These are phyloP conservation scores for Cercophora newfieldiana DNA, from an alignment of 495 filamentous ascomycete genomes.

Conservation along the genomic window DNA sequence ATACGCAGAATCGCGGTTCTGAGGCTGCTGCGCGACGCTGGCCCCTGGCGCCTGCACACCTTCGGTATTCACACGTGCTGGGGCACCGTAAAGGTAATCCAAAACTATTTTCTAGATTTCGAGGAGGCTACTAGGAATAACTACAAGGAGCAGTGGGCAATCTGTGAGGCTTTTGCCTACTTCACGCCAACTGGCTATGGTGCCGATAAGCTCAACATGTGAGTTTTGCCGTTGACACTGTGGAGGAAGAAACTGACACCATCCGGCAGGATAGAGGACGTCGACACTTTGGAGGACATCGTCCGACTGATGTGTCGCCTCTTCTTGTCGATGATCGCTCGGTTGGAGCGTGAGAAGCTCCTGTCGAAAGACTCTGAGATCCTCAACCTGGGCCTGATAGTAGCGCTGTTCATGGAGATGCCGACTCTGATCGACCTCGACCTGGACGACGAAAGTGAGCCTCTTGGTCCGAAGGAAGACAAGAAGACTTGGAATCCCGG, in stretches of 20 bases:
- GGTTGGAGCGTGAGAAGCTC: conserved; percentile 31
- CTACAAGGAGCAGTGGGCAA: conserved; percentile 35
- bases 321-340: conserved; percentile 40
- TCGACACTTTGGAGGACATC: conserved; percentile 22
- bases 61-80: conserved; percentile 39
- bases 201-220: conserved; percentile 3
- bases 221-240: neutral
- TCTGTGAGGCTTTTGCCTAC: conserved; percentile 33
- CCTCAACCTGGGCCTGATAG: conserved; percentile 34
- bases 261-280: conserved; percentile 32
- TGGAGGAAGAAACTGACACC: neutral
- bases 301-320: conserved; percentile 33
- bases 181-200: conserved; percentile 16
- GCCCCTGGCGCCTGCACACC: conserved; percentile 39
- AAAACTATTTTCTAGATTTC: conserved; percentile 43
- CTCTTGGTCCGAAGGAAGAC: conserved; percentile 23
- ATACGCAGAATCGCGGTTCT: too few species aligned
- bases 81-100: conserved; percentile 35
- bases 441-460: neutral
- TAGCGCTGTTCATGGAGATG: conserved; percentile 26
- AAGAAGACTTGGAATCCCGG: conserved; percentile 26
- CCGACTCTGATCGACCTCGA: conserved; percentile 24
- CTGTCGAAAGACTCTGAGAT: conserved; percentile 32
- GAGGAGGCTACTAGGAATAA: conserved; percentile 31
- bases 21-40: conserved; percentile 32